A percentile compares a stretch with the other conserved stretches of the same genome.
Conservation (phyloP, 2,329 filamentous ascomycete species). For the Neonectria coccinea region DNA sequence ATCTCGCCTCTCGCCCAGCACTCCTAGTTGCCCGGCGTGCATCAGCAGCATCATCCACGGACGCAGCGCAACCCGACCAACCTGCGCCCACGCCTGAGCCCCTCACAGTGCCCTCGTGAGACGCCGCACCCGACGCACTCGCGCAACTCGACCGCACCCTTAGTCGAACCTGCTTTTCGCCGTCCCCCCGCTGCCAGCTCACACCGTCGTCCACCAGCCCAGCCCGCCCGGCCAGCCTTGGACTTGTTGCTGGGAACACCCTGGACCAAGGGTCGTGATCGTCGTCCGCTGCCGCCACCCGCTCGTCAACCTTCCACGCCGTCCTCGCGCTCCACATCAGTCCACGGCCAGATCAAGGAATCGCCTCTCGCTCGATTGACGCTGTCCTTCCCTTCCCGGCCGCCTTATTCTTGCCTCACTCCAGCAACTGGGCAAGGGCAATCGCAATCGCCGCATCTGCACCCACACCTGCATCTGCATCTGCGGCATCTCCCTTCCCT, state of each 20-base stretch:
- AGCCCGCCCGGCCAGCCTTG: constrained; percentile 15
- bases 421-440: constrained; percentile 18
- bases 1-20: constrained; percentile 19
- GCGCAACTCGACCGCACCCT: constrained; percentile 10
- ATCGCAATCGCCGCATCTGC: constrained; percentile 16
- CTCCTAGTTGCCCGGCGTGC: constrained; percentile 20
- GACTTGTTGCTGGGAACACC: constrained; percentile 37
- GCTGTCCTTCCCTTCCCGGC: constrained; percentile 22
- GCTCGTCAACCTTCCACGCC: constrained; percentile 34
- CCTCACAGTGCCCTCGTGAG: constrained; percentile 39
- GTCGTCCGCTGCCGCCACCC: constrained; percentile 40
- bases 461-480: constrained; percentile 23
- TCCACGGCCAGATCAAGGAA: constrained; percentile 44
- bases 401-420: constrained; percentile 35
- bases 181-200: constrained; percentile 31
- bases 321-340: constrained; percentile 47
- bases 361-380: constrained; percentile 22
- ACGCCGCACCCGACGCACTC: constrained; percentile 3
- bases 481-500: constrained; percentile 24
- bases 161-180: constrained; percentile 29
- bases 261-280: constrained; percentile 43
- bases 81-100: constrained; percentile 40
- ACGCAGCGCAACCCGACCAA: constrained; percentile 29
- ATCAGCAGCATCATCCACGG: constrained; percentile 25
- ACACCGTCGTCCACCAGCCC: constrained; percentile 27